Evolutionary conservation across 371 early-diverging fungal genomes (phyloP).

Genomic region (Circinella minor): DNA sequence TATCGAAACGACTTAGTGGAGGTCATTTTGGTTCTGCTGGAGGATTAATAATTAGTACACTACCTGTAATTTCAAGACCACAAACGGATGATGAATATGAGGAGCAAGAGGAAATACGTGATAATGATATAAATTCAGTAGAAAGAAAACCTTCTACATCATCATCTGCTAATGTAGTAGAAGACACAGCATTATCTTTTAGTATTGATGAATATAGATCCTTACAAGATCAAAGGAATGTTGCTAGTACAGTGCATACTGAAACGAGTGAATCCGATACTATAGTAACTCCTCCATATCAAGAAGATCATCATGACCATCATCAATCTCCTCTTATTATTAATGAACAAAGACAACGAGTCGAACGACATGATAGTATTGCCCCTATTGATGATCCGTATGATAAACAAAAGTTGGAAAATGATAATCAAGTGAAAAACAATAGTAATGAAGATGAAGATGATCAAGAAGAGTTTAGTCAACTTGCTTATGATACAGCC

Average conservation of each 20-base stretch:
- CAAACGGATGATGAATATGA: slow-evolving; percentile 16
- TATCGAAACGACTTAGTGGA: slow-evolving; percentile 52
- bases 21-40: slow-evolving; percentile 58
- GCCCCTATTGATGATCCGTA: slow-evolving; percentile 1
- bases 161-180: neutral
- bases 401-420: neutral
- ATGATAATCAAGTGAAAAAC: neutral
- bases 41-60: slow-evolving; percentile 43
- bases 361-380: neutral
- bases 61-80: slow-evolving; percentile 1
- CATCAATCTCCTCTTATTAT: neutral
- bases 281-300: slow-evolving; percentile 16
- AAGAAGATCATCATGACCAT: slow-evolving; percentile 7
- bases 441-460: slow-evolving; percentile 13
- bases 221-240: neutral
- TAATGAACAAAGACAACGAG: neutral
- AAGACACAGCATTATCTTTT: neutral
- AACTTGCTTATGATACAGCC: slow-evolving; percentile 24
- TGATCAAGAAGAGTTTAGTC: slow-evolving; percentile 8
- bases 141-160: neutral
- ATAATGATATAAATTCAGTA: neutral
- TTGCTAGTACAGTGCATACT: slow-evolving; percentile 15
- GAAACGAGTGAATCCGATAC: slow-evolving; percentile 25
- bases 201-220: neutral
- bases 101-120: neutral